phyloP scores from a whole-genome alignment of 495 filamentous ascomycete species.

The Talaromyces thailandensis region DNA sequence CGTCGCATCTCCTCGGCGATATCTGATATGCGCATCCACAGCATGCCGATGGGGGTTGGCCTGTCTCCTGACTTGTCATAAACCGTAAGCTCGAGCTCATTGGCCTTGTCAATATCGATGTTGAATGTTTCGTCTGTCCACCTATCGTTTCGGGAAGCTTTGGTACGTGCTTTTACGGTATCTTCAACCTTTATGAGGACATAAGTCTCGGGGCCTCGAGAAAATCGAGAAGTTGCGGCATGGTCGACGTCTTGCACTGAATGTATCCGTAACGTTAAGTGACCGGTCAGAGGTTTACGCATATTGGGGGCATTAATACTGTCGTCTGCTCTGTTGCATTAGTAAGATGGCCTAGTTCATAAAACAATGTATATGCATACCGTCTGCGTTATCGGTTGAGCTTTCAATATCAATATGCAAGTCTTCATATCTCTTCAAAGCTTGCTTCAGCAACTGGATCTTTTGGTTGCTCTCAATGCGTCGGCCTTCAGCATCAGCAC shows the following conservation, averaged over 20 bases:
- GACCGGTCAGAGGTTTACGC: conserved; percentile 86
- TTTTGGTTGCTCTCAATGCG: conserved; percentile 95
- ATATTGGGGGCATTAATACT: conserved; percentile 92
- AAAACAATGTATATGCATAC: conserved; percentile 36
- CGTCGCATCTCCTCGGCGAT: conserved; percentile 95
- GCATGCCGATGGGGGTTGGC: conserved; percentile 84
- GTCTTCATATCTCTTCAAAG: conserved; percentile 93
- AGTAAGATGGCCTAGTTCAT: background rate
- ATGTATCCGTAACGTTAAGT: conserved; percentile 74
- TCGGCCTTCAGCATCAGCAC: conserved; percentile 78
- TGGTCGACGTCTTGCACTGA: conserved; percentile 94
- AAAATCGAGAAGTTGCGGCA: conserved; percentile 76
- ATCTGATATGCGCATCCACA: conserved; percentile 95
- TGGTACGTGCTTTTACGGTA: conserved; percentile 79
- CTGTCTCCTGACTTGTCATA: conserved; percentile 90
- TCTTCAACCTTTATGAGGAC: conserved; percentile 96
- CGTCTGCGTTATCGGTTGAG: conserved; percentile 68
- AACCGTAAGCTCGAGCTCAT: conserved; percentile 94
- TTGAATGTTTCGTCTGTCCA: conserved; percentile 89
- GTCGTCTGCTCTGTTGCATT: conserved; percentile 58
- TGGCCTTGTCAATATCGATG: conserved; percentile 93
- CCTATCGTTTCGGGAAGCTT: conserved; percentile 71
- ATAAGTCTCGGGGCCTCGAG: conserved; percentile 86
- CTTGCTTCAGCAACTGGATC: conserved; percentile 90
- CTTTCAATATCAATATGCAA: conserved; percentile 92